Conservation (phyloP, 805 yeast species). For the Komagataella phaffii region DNA sequence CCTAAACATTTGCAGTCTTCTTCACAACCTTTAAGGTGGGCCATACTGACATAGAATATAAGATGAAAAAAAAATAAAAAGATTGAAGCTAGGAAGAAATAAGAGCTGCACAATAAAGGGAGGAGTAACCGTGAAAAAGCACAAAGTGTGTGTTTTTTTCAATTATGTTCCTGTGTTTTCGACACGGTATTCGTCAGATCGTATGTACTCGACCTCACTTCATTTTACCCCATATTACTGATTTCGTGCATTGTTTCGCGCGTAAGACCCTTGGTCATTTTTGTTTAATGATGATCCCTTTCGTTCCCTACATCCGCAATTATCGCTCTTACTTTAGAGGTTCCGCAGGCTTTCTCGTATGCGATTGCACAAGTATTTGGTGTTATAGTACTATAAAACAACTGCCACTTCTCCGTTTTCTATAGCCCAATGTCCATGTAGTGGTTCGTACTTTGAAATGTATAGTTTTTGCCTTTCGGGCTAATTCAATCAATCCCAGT, state of each 20-base stretch:
- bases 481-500: background rate
- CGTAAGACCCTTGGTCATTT: background rate
- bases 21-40: too few relatives aligned
- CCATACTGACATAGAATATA: too few relatives aligned
- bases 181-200: too few relatives aligned
- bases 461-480: background rate
- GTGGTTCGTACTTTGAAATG: background rate
- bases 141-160: too few relatives aligned
- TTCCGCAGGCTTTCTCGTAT: background rate
- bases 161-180: too few relatives aligned
- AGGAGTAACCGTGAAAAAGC: too few relatives aligned
- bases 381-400: background rate
- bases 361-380: background rate
- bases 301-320: background rate
- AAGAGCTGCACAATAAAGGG: background rate
- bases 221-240: background rate
- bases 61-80: too few relatives aligned
- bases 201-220: background rate
- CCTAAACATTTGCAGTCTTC: too few relatives aligned
- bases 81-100: background rate
- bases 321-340: background rate
- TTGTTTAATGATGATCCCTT: background rate
- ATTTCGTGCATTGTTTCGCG: background rate
- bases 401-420: background rate
- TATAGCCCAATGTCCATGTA: too few relatives aligned